Conservation (phyloP, 805 yeast species). For the Candida sithepensis region DNA sequence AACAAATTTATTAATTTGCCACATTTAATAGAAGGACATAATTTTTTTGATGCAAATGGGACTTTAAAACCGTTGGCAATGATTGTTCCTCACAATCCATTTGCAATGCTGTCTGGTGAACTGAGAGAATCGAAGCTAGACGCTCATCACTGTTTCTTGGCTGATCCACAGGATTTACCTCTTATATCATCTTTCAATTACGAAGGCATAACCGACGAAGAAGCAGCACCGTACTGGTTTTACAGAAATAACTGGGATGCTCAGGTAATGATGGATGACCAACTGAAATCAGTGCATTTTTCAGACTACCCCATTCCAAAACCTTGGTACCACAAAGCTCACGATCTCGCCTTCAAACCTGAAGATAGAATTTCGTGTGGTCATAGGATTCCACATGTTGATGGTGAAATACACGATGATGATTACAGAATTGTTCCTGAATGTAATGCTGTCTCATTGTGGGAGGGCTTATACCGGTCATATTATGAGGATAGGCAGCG, state of each 20-base stretch:
- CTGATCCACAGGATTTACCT: conserved; percentile 42
- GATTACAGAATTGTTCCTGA: conserved; percentile 31
- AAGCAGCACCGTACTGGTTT: conserved; percentile 20
- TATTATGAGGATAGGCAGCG: conserved; percentile 13
- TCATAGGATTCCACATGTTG: conserved; percentile 7
- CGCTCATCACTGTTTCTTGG: conserved; percentile 37
- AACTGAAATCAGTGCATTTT: conserved; percentile 50
- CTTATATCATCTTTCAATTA: conserved; percentile 10
- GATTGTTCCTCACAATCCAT: conserved; percentile 48
- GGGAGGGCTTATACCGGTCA: conserved; percentile 31
- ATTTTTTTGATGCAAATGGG: conserved; percentile 1
- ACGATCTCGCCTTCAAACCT: conserved; percentile 7
- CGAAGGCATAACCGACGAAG: conserved; percentile 2
- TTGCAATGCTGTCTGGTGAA: conserved; percentile 52
- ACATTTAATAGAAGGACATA: conserved; percentile 14
- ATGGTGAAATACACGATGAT: conserved; percentile 17
- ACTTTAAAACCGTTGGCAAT: conserved; percentile 27
- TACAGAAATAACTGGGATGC: conserved; percentile 34
- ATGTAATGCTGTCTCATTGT: conserved; percentile 9
- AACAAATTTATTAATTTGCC: conserved; percentile 34
- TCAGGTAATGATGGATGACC: conserved; percentile 16
- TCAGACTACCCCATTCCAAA: conserved; percentile 65
- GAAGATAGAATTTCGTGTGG: conserved; percentile 9
- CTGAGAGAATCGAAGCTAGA: conserved; percentile 28
- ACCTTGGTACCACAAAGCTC: conserved; percentile 47